Conservation (phyloP, 495 filamentous ascomycete species). For the Lichina pygmaea region DNA sequence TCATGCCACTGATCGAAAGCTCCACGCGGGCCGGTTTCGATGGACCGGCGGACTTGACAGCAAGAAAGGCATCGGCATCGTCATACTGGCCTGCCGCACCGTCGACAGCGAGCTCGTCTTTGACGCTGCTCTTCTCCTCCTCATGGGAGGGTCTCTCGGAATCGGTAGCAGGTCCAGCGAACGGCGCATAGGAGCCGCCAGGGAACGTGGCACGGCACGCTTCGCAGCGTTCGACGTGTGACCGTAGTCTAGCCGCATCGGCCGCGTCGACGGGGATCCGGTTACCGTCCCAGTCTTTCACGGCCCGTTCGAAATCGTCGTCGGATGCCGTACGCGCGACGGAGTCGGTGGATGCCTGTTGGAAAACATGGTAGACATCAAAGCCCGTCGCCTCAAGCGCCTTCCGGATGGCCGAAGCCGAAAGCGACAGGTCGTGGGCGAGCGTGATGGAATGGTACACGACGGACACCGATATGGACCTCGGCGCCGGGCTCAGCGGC, state of each 20-base stretch:
- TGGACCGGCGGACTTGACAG: neutral
- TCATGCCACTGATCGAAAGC: conserved; percentile 34
- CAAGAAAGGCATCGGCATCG: neutral
- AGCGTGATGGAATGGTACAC: conserved; percentile 1
- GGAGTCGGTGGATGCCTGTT: neutral
- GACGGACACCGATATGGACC: neutral
- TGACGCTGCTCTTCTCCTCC: neutral
- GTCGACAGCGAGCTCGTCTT: neutral
- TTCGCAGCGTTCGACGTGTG: neutral
- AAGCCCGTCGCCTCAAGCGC: neutral
- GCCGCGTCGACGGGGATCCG: no score
- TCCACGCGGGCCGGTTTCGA: neutral
- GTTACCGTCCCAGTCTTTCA: neutral
- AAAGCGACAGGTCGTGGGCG: neutral
- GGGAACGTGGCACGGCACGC: no score
- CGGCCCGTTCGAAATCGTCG: neutral
- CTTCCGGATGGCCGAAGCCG: neutral
- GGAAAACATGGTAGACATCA: neutral
- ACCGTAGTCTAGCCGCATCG: neutral
- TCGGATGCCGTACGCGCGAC: neutral
- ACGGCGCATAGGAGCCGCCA: neutral
- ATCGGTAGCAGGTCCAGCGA: neutral
- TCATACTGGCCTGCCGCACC: neutral
- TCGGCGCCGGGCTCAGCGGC: neutral
- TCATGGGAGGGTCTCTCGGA: neutral